Base-by-base conservation (phyloP, 2,329 filamentous ascomycete species). In the Fusarium nodosum region DNA sequence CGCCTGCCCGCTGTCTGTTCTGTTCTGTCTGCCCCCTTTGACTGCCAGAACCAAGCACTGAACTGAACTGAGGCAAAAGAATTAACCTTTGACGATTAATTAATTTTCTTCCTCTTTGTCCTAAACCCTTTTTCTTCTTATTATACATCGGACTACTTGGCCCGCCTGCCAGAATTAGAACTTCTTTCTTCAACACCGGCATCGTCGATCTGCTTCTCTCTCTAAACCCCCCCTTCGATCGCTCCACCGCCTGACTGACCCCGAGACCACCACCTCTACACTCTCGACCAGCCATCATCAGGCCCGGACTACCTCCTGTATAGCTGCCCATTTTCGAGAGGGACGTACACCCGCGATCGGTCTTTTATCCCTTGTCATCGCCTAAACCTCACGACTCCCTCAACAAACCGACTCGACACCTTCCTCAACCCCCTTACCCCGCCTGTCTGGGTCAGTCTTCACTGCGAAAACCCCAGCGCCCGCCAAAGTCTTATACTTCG, bases 161-260 rank as follows among this genome's bases (percentile, higher is more conserved):
- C 64, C 63, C 63, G 58, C 57, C 66, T 70, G 58, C 66, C 61
- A 69, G 56, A 51, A 66, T 55, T 41, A 63, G 20, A 48, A 42
- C 28, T 22, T 45, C 31, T 46, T 42, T 50, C 58, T 59, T 55
- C 51, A 61, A 47, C 56, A 42, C 54, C 60, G 47, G 56, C 64
- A 62, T 71, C 59, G 56, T 63, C 67, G 71, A 72, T 72, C 66
- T 56, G 68, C 60, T 70, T 57, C 61, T 60, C 48, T 63, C 61
- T 60, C 55, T 63, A 18, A 65, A 36, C 65, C 67, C 66, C 38
- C 71, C 71, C 72, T 71, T 73, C 64, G 68, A 72, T 66, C 57
- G 72, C 71, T 73, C 72, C 71, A 74, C 72, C 72, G 71, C 72
- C 72, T 61, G 71, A 64, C 56, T 61, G 71, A 64, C 57, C 64